Percentiles rank a stretch among this genome's conserved stretches.
These are phyloP conservation scores for Blastomyces gilchristii DNA, from an alignment of 2,329 filamentous ascomycete species.

Conservation along the genomic window DNA sequence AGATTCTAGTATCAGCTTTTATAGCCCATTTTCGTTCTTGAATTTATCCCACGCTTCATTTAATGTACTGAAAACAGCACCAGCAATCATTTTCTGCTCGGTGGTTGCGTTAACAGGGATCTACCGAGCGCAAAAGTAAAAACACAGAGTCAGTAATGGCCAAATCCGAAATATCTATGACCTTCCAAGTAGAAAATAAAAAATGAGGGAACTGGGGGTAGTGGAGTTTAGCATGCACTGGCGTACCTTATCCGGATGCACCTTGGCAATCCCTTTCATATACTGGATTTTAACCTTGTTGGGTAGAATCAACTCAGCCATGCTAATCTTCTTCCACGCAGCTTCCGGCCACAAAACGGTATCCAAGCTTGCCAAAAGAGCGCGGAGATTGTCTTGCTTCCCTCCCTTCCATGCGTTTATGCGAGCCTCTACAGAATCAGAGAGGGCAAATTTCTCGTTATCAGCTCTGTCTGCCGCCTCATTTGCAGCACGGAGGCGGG, in stretches of 20 bases:
- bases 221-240: slow-evolving; percentile 9
- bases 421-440: slow-evolving; percentile 72
- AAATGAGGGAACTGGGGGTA: background rate
- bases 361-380: slow-evolving; percentile 76
- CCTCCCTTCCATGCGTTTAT: slow-evolving; percentile 77
- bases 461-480: slow-evolving; percentile 75
- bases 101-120: slow-evolving; percentile 54
- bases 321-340: slow-evolving; percentile 92
- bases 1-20: slow-evolving; percentile 11
- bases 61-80: slow-evolving; percentile 52
- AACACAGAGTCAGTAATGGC: slow-evolving; percentile 10
- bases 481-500: slow-evolving; percentile 71
- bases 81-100: slow-evolving; percentile 57
- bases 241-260: slow-evolving; percentile 94
- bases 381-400: slow-evolving; percentile 85
- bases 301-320: slow-evolving; percentile 85
- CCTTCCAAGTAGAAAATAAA: background rate
- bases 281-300: slow-evolving; percentile 96
- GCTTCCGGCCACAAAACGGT: slow-evolving; percentile 81
- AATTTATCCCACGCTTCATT: slow-evolving; percentile 63
- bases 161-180: background rate
- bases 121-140: slow-evolving; percentile 26
- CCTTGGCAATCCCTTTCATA: slow-evolving; percentile 98
- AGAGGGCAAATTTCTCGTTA: slow-evolving; percentile 82
- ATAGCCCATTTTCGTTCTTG: slow-evolving; percentile 52